Conservation (phyloP, 108 stramenopile species). For the Pseudonitzschia pungens region DNA sequence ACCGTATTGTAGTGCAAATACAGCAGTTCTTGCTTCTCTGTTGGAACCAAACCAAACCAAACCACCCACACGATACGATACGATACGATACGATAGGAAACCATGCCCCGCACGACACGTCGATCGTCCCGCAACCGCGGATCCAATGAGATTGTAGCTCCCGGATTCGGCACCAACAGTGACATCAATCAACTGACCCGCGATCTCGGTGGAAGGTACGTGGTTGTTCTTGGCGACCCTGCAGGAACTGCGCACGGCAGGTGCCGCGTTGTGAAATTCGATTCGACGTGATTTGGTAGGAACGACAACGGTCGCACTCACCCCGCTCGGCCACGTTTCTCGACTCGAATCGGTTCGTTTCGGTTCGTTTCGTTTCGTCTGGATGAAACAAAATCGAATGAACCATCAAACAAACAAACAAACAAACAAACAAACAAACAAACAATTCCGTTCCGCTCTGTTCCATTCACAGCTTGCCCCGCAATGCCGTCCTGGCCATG, state of each 20-base stretch:
- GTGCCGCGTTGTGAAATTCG: background rate
- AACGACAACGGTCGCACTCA: too few species aligned
- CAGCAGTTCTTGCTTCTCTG: too few species aligned
- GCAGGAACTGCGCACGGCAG: too few species aligned
- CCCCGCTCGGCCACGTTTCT: background rate
- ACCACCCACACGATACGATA: background rate
- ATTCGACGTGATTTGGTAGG: too few species aligned
- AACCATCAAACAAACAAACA: too few species aligned
- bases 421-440: too few species aligned
- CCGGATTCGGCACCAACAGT: constrained; percentile 52
- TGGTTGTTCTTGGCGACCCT: background rate
- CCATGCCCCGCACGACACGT: constrained; percentile 26
- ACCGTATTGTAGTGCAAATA: too few species aligned
- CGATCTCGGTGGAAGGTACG: constrained; percentile 34
- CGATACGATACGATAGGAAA: background rate
- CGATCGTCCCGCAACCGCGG: constrained; percentile 35
- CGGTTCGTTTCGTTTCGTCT: too few species aligned
- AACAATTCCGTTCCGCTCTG: too few species aligned
- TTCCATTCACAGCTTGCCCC: constrained; percentile 39
- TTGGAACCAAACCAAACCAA: too few species aligned
- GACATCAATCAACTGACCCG: constrained; percentile 41
- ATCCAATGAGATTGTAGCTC: constrained; percentile 45
- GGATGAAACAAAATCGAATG: too few species aligned
- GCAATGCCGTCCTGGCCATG: constrained; percentile 60
- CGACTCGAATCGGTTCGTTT: too few species aligned